Conservation (phyloP, 2,329 filamentous ascomycete genomes). For the Ascosphaera apis region DNA sequence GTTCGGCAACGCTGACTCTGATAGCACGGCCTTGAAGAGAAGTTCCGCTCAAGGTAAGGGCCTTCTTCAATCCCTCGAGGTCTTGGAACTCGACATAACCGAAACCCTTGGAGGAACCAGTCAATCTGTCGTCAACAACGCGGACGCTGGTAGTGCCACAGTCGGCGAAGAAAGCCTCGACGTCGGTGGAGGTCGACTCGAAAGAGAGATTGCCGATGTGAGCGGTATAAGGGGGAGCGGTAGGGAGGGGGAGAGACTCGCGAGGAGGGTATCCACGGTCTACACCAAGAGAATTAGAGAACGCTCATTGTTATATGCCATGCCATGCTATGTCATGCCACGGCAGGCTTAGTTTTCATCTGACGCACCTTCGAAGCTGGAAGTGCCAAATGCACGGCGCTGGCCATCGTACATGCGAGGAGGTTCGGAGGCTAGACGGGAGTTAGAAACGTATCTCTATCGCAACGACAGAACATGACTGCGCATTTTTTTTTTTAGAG, state of each 20-base stretch:
- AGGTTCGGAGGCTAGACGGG: slow-evolving; percentile 14
- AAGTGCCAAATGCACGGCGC: slow-evolving; percentile 23
- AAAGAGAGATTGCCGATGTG: slow-evolving; percentile 95
- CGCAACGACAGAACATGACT: neutral
- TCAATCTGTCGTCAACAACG: slow-evolving; percentile 89
- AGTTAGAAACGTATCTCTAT: slow-evolving; percentile 3
- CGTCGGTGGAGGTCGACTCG: slow-evolving; percentile 63
- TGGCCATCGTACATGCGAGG: slow-evolving; percentile 24
- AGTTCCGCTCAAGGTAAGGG: slow-evolving; percentile 58
- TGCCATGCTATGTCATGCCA: slow-evolving; percentile 9
- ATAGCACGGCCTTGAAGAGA: slow-evolving; percentile 76
- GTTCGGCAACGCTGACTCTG: slow-evolving; percentile 87
- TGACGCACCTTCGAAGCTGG: slow-evolving; percentile 15
- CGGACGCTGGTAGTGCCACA: slow-evolving; percentile 79
- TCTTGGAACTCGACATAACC: slow-evolving; percentile 88
- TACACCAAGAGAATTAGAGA: slow-evolving; percentile 6
- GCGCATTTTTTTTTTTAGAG: neutral
- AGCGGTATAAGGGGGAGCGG: slow-evolving; percentile 82
- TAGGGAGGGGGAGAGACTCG: slow-evolving; percentile 65
- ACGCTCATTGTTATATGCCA: too few species aligned
- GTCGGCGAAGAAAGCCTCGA: slow-evolving; percentile 63
- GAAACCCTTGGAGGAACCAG: slow-evolving; percentile 88
- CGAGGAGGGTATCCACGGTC: slow-evolving; percentile 19
- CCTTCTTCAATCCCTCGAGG: slow-evolving; percentile 76
- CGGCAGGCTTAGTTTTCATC: slow-evolving; percentile 4